phyloP scores from a whole-genome alignment of 2,329 filamentous ascomycete species.

The Aspergillus candidus region DNA sequence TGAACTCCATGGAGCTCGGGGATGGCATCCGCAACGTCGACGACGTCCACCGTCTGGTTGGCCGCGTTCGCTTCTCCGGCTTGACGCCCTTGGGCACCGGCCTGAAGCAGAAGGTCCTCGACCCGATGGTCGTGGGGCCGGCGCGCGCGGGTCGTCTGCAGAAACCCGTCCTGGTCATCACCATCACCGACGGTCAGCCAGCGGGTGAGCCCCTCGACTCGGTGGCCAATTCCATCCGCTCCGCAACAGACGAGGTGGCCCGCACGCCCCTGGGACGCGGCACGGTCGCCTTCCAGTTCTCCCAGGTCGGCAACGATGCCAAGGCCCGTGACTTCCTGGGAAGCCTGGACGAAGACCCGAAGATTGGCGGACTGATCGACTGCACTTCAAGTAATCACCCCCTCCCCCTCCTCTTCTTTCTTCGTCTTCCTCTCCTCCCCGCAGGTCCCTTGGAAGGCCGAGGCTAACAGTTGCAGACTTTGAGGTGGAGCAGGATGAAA shows the following conservation, averaged over 20 bases:
- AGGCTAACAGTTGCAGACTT: conserved; percentile 46
- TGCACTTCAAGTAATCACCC: conserved; percentile 59
- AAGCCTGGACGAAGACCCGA: conserved; percentile 58
- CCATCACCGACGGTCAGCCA: conserved; percentile 61
- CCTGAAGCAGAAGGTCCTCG: conserved; percentile 57
- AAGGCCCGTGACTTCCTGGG: conserved; percentile 58
- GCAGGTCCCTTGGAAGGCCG: background rate
- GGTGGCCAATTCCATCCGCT: conserved; percentile 53
- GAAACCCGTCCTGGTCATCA: conserved; percentile 61
- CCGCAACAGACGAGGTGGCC: conserved; percentile 47
- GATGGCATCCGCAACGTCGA: conserved; percentile 53
- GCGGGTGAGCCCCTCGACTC: conserved; percentile 55
- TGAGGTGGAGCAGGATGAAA: conserved; percentile 62
- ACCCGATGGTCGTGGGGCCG: conserved; percentile 52
- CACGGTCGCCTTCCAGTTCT: conserved; percentile 62
- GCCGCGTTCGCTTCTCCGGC: conserved; percentile 57
- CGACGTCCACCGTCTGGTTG: conserved; percentile 54
- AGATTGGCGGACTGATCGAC: conserved; percentile 57
- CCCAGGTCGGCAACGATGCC: conserved; percentile 62
- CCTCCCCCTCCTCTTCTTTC: background rate
- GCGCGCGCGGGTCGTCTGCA: conserved; percentile 49
- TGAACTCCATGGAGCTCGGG: conserved; percentile 54
- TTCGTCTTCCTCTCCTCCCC: background rate
- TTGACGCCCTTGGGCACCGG: conserved; percentile 62
- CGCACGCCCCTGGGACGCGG: conserved; percentile 50